Evolutionary conservation across 768 basidiomycete species (phyloP).

Genomic region (Austroboletus eburneus): DNA sequence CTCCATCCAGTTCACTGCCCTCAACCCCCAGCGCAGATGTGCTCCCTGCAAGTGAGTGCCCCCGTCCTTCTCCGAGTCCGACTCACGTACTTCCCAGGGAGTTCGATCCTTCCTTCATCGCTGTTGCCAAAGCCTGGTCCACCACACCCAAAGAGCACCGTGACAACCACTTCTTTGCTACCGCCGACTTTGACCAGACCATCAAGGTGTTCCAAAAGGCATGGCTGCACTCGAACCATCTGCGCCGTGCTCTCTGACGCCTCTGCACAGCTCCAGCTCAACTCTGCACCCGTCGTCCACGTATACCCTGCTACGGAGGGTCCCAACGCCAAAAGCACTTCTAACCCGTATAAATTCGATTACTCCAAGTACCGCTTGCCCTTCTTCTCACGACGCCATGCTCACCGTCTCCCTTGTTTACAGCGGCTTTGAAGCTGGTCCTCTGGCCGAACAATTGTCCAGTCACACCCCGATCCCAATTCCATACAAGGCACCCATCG

Average conservation of each 20-base stretch:
- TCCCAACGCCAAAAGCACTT: conserved; percentile 49
- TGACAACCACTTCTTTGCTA: conserved; percentile 88
- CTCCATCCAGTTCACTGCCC: conserved; percentile 85
- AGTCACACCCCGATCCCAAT: conserved; percentile 73
- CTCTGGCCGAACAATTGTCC: conserved; percentile 73
- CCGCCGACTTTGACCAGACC: conserved; percentile 81
- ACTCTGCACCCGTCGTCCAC: conserved; percentile 80
- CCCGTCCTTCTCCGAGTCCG: background rate
- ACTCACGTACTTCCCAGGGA: conserved; percentile 45
- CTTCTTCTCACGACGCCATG: background rate
- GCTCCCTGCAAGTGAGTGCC: conserved; percentile 82
- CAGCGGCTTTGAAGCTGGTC: conserved; percentile 81
- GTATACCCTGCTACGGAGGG: conserved; percentile 74
- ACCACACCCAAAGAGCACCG: conserved; percentile 54
- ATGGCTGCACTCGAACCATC: background rate
- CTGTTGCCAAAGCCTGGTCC: conserved; percentile 82
- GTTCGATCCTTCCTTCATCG: conserved; percentile 80
- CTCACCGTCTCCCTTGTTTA: conserved; percentile 1
- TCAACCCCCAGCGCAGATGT: conserved; percentile 78
- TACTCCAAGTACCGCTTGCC: conserved; percentile 58
- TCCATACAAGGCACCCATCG: conserved; percentile 76
- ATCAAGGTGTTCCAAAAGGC: conserved; percentile 80
- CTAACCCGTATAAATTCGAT: conserved; percentile 66
- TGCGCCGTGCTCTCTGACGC: conserved; percentile 9
- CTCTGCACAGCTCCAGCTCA: conserved; percentile 62